Conservation (phyloP, 257 asterid species). For the Fraxinus americana region DNA sequence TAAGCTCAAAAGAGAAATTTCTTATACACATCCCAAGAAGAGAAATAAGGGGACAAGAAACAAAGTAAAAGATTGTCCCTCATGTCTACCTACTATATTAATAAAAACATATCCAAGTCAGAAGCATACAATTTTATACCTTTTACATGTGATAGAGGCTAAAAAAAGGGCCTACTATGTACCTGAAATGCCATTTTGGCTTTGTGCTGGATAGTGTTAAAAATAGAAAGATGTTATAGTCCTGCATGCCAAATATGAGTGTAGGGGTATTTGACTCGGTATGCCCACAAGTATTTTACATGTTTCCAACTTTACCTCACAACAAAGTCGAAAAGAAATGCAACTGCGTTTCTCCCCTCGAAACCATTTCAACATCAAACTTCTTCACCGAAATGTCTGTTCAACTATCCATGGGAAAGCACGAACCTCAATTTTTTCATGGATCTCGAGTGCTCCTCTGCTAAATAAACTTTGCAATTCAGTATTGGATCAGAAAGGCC, state of each 20-base stretch:
- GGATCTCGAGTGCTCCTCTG: conserved; percentile 2
- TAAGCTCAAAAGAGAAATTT: background rate
- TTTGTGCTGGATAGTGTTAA: too few relatives aligned
- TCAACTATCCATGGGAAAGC: background rate
- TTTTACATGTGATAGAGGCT: background rate
- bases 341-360: conserved; percentile 12
- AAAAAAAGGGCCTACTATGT: background rate
- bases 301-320: conserved; percentile 8
- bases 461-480: conserved; percentile 11
- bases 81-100: background rate
- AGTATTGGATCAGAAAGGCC: conserved; percentile 1
- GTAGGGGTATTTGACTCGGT: background rate
- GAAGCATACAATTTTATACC: background rate
- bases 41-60: background rate
- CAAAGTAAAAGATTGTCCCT: background rate
- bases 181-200: too few relatives aligned
- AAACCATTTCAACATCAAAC: background rate
- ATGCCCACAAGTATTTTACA: conserved; percentile 11
- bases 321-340: conserved; percentile 12
- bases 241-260: background rate
- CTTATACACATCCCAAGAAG: background rate
- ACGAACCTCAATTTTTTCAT: background rate
- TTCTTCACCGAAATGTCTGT: conserved; percentile 15
- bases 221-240: too few relatives aligned
- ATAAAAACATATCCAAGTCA: background rate